Conservation (phyloP, 305 asterid species). For the Fraxinus paxiana region DNA sequence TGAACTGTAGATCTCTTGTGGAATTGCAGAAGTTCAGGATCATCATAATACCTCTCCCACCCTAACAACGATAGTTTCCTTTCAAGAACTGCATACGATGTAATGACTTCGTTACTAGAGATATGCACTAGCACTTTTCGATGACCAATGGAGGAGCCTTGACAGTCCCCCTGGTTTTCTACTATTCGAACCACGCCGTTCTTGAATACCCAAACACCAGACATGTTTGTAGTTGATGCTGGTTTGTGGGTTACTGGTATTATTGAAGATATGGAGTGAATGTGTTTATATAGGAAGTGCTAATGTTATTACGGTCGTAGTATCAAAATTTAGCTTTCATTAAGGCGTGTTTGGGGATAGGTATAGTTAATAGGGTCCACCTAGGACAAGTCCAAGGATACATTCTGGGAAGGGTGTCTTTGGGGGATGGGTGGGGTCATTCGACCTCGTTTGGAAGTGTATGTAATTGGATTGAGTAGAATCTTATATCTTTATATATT, state of each 20-base stretch:
- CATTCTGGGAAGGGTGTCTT: not conserved
- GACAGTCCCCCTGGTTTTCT: constrained; percentile 57
- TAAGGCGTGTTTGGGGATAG: not conserved
- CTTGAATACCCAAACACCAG: constrained; percentile 52
- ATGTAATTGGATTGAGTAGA: constrained; percentile 42
- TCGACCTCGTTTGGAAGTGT: not conserved
- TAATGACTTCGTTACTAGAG: constrained; percentile 49
- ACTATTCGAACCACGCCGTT: constrained; percentile 75
- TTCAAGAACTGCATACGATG: constrained; percentile 56
- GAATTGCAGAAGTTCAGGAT: constrained; percentile 67
- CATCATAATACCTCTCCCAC: constrained; percentile 81
- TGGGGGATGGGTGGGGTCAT: not conserved
- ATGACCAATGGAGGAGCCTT: constrained; percentile 13
- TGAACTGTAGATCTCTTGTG: constrained; percentile 70
- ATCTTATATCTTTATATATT: constrained; percentile 33
- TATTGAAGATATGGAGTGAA: not conserved
- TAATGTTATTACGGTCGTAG: not conserved
- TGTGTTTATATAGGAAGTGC: constrained; percentile 35
- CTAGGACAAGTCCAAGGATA: not conserved
- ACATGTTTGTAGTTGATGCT: constrained; percentile 15
- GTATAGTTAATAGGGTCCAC: not conserved
- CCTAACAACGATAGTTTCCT: constrained; percentile 47
- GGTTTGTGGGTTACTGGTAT: not conserved
- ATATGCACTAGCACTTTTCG: constrained; percentile 59
- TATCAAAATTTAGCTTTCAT: not conserved